A percentile compares a stretch with the other conserved stretches of the same genome.
Evolutionary conservation across 768 basidiomycete species (phyloP).

Genomic region (Russula emetica): DNA sequence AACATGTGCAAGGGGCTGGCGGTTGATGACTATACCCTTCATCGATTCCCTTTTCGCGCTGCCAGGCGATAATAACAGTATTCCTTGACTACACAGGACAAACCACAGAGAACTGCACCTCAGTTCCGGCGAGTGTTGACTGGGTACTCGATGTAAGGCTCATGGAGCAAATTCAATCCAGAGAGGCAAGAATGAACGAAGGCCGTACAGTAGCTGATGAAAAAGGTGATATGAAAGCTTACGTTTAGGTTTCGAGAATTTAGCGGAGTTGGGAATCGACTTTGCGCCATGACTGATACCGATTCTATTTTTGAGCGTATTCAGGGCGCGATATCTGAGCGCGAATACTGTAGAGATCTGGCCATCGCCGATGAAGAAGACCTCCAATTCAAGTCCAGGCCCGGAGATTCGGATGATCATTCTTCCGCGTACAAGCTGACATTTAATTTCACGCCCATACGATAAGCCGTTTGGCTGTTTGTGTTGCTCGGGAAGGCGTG

Average conservation of each 20-base stretch:
- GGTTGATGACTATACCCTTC: background rate
- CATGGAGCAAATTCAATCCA: background rate
- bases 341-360: background rate
- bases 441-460: too few relatives aligned
- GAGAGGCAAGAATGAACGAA: too few relatives aligned
- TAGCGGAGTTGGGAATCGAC: background rate
- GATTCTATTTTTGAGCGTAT: background rate
- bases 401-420: too few relatives aligned
- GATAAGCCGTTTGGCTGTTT: too few relatives aligned
- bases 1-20: conserved; percentile 3
- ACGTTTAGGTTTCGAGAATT: too few relatives aligned
- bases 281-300: background rate
- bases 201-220: background rate
- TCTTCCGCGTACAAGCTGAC: too few relatives aligned
- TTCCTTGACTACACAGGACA: background rate
- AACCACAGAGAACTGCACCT: background rate
- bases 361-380: background rate
- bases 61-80: too few relatives aligned
- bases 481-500: too few relatives aligned
- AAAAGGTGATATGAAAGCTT: background rate
- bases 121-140: background rate
- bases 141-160: background rate
- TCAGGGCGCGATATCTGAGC: background rate
- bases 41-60: background rate
- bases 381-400: background rate